Base-by-base conservation (phyloP, 148 eudicot species). In the Persicaria maculosa region DNA sequence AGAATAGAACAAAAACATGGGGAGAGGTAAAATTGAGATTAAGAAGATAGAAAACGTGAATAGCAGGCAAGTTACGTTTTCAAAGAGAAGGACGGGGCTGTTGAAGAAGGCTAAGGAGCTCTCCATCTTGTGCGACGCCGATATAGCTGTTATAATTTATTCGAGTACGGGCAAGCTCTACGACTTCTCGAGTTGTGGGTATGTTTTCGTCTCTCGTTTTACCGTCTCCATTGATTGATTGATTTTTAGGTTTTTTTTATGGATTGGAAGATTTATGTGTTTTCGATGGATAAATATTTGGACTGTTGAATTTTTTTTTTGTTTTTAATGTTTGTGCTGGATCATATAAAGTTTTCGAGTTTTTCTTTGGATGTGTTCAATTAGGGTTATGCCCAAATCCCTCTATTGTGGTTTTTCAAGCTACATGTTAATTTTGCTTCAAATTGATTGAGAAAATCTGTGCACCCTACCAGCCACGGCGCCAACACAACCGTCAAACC, bases 21-120 rank as follows among this genome's bases (percentile, higher is more conserved):
- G 70, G 16, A 65, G 70, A 40, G 70, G 70, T 5, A 65, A 65
- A 17, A 65, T 65, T 16, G 70, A 65, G 19, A 65, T 65, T 0
- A 65, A 65, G 70, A 65, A 65, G 70, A 65, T 65, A 11, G 70
- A 65, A 14, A 65, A 65, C 16, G 70, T 65, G 19, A 65, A 65
- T 65, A 65, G 70, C 46, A 40, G 70, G 7, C 70, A 65, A 15
- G 70, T 65, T 5, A 65, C 70, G 1, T 65, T 65, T 46, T 65
- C 70, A 4, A 65, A 65, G 16, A 4, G 70, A 65, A 5, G 70
- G 15, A 5, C 70, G 9, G 70, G 70, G 5, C 6, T 65, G 45
- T 14, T 65, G 47, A 65, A 65, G 36, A 65, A 65, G 70, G 70
- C 70, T 1, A 65, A 43, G 17, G 70, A 65, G 15, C 70, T 65